Evolutionary conservation across 169 alveolate species (phyloP), one percentile per base, ranked within the genome.

Genomic region (Eimeria acervulina): DNA sequence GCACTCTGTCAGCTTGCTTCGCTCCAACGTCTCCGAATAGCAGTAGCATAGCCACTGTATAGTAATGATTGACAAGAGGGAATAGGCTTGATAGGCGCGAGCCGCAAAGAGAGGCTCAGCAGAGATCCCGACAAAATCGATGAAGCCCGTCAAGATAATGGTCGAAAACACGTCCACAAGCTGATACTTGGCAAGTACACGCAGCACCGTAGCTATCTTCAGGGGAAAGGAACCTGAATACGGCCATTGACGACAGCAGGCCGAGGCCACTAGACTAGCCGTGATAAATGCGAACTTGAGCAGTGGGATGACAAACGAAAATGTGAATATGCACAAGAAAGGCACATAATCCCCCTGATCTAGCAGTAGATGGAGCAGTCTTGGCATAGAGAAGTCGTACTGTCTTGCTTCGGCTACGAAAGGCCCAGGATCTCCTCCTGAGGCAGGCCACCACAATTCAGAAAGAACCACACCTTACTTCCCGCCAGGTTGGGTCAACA

Each of bases 271-370:
- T 33, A 68, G 55, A n/a, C 87, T 28, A n/a, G 51, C 87, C 21
- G 95, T 17, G 38, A 92, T 52, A 28, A 92, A 85, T 12, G 52
- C 13, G 28, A 92, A 78, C 85, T 92, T 92, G 72, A 78, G 47
- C 36, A 76, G n/a, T 15, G 95, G 95, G 6, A 92, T 33, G n/a
- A 78, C 74, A 83, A 92, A 72, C 13, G 95, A 92, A 51, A 92
- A 92, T 4, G 28, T 40, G 51, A 51, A 26, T 38, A 78, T 61
- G 55, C 72, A 83, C 28, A 42, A 13, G 38, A 92, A 31, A 2
- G 95, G 95, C 47, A 92, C 28, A 31, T 51, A 78, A 23, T 78
- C 31, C 13, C 72, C 28, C 90, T 80, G 84, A 21, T 26, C 85
- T 78, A 81, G 44, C 84, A 92, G 44, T 1, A 55, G 89, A 52